phyloP scores from a whole-genome alignment of 2,329 filamentous ascomycete species.

The Decorospora gaudefroyi region DNA sequence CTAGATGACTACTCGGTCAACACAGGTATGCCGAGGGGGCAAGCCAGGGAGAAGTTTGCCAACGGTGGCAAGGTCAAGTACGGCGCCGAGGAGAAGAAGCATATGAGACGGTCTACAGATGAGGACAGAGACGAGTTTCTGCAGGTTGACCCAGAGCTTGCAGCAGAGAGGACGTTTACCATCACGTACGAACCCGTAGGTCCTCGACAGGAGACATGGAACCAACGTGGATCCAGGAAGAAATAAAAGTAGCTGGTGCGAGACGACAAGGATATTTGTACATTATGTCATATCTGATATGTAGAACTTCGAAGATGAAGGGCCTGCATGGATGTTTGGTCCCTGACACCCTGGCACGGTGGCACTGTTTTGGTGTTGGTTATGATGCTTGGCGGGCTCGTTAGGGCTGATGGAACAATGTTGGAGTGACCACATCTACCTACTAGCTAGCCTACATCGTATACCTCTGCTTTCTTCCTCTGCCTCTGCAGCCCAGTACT shows the following conservation, averaged over 20 bases:
- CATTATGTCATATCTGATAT: too few relatives aligned
- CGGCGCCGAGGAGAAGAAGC: slow-evolving; percentile 11
- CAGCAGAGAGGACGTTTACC: not conserved
- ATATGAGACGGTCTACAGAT: not conserved
- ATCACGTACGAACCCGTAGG: too few relatives aligned
- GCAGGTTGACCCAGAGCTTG: not conserved
- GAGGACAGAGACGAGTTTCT: slow-evolving; percentile 3
- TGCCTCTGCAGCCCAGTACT: slow-evolving; percentile 6
- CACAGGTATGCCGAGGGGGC: slow-evolving; percentile 10
- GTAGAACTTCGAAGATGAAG: too few relatives aligned
- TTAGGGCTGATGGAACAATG: slow-evolving; percentile 14
- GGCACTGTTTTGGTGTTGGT: not conserved
- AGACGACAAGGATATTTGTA: too few relatives aligned
- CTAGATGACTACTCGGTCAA: slow-evolving; percentile 6
- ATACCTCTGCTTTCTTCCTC: not conserved
- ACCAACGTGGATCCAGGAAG: too few relatives aligned
- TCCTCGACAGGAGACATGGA: too few relatives aligned
- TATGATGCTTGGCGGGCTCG: slow-evolving; percentile 1
- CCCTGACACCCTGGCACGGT: too few relatives aligned
- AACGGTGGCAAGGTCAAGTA: not conserved
- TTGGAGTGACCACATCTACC: slow-evolving; percentile 23
- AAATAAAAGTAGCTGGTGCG: too few relatives aligned
- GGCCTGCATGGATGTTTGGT: too few relatives aligned
- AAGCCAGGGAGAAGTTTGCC: slow-evolving; percentile 3
- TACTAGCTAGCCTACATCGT: too few relatives aligned